Evolutionary conservation across 78 protist genomes (phyloP).

Genomic region (Protostelium mycophagum): DNA sequence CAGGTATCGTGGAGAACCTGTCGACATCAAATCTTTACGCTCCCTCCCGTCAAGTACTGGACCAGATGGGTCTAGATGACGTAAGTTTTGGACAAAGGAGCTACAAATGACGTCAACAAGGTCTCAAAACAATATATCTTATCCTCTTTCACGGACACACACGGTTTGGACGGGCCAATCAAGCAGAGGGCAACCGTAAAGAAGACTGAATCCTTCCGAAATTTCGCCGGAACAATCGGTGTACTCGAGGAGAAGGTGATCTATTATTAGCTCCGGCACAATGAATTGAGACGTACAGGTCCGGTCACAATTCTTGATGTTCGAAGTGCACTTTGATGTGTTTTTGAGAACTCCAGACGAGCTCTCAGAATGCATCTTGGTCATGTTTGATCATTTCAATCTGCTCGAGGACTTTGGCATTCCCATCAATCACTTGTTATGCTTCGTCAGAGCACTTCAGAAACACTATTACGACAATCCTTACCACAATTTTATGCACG

Average conservation of each 20-base stretch:
- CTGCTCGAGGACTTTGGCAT: neutral
- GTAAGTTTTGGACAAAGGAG: too few relatives aligned
- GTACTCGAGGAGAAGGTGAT: neutral
- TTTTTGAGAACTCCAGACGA: neutral
- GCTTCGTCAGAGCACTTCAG: neutral
- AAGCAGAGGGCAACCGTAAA: neutral
- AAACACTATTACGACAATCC: conserved; percentile 3
- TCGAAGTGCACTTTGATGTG: neutral
- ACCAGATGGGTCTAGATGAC: neutral
- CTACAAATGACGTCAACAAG: neutral
- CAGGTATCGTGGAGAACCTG: neutral
- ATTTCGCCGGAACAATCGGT: neutral
- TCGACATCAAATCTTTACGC: neutral
- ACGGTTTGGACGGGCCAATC: neutral
- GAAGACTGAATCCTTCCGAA: neutral
- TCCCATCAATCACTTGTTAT: neutral
- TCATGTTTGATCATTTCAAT: neutral
- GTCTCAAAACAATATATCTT: neutral
- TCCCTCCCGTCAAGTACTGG: neutral
- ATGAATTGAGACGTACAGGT: neutral
- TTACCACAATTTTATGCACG: conserved; percentile 87
- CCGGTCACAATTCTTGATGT: neutral
- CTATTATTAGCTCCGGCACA: neutral
- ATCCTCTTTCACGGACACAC: neutral
- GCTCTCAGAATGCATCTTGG: neutral